A percentile compares a stretch with the other conserved stretches of the same genome.
Evolutionary conservation across 441 rosid species (phyloP).

Genomic region (Populus hybrid): DNA sequence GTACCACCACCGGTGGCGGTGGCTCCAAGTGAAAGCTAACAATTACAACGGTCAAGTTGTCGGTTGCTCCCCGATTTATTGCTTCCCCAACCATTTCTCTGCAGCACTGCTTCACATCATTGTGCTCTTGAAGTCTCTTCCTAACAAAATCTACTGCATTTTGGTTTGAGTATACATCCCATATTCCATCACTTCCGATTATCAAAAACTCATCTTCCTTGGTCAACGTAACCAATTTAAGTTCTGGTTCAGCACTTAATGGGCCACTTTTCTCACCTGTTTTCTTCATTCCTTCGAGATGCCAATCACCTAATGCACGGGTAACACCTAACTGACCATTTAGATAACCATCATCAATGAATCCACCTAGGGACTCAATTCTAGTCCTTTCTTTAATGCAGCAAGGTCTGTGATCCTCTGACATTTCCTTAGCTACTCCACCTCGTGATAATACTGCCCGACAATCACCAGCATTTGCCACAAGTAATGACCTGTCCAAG

Average conservation of each 20-base stretch:
- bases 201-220: conserved; percentile 64
- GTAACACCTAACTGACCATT: conserved; percentile 58
- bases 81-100: conserved; percentile 63
- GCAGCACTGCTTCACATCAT: conserved; percentile 56
- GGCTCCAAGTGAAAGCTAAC: conserved; percentile 59
- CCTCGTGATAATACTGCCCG: conserved; percentile 60
- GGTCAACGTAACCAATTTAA: conserved; percentile 44
- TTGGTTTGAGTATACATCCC: conserved; percentile 66
- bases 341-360: conserved; percentile 51
- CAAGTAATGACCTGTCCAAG: conserved; percentile 55
- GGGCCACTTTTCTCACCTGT: conserved; percentile 41
- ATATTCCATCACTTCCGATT: conserved; percentile 62
- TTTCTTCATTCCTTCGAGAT: conserved; percentile 62
- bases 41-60: conserved; percentile 62
- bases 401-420: conserved; percentile 62
- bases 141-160: conserved; percentile 59
- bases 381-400: conserved; percentile 42
- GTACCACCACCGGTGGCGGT: conserved; percentile 40
- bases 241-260: conserved; percentile 69
- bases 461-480: conserved; percentile 82
- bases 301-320: conserved; percentile 74
- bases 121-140: conserved; percentile 57
- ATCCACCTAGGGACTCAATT: conserved; percentile 56
- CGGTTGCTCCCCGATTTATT: conserved; percentile 41
- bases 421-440: conserved; percentile 58